Base-by-base conservation (phyloP, 352 stramenopile species). In the Pythium dissotocum region DNA sequence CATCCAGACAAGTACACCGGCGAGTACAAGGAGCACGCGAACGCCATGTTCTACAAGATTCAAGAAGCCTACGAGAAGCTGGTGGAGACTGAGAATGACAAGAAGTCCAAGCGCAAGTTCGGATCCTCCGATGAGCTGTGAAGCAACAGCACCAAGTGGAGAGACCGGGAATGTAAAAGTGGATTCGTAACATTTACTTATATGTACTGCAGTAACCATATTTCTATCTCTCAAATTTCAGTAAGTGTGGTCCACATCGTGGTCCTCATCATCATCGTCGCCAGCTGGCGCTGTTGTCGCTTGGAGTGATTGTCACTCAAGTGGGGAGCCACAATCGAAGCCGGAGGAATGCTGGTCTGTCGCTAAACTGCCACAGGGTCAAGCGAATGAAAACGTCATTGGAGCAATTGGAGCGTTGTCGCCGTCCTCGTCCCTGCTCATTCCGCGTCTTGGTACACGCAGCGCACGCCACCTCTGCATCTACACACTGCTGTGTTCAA, bases 31-130 rank as follows among this genome's bases (percentile, higher is more conserved):
- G 61, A 57, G 7, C 32, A 67, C 16, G 70, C 70, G 1, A 58
- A 65, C 32, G 46, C 26, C 42, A 70, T 51, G 61, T 76, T 76
- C 38, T 66, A 67, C 24, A n/a, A 63, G 18, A 68, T 76, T 13
- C 70, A 76, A 58, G 56, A 69, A 21, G 70, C 70, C 12, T 76
- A 76, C 44, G 65, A 76, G 33, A 73, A 67, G 57, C 60, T 76
- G 13, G 54, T 48, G n/a, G 18, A 57, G 21, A 55, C 14, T 18
- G 33, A 26, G 59, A 48, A 18, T 9, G 61, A 55, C 32, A 55
- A 12, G 57, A 65, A 40, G 35, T 52, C 18, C 58, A 4, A 69
- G 46, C 48, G 48, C 14, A 33, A 0, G 18, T 48, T 18, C 14
- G 48, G 14, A 3, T 18, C 16, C 13, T 46, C 28, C 18, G n/a